Evolutionary conservation across 305 asterid species (phyloP).

Genomic region (Solanum hybrid): DNA sequence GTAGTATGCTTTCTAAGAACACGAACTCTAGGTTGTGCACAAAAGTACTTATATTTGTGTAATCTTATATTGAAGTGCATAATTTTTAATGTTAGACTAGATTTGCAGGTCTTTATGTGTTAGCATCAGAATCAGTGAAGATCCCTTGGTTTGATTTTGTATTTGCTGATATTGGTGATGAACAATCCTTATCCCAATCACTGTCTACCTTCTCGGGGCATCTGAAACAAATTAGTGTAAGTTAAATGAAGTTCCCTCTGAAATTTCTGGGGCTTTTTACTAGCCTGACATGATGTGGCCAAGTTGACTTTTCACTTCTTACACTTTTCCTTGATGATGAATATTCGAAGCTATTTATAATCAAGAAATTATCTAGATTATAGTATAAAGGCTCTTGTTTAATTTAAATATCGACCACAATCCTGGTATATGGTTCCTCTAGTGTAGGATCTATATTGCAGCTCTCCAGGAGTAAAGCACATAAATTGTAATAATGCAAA

Average conservation of each 20-base stretch:
- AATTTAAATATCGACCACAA: background rate
- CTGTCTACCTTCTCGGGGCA: slow-evolving; percentile 98
- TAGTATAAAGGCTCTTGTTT: background rate
- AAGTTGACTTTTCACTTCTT: background rate
- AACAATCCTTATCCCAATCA: slow-evolving; percentile 93
- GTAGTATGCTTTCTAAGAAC: background rate
- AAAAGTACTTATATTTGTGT: background rate
- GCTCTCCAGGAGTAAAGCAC: background rate
- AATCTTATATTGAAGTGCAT: background rate
- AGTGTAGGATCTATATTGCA: background rate
- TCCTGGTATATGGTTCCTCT: slow-evolving; percentile 2
- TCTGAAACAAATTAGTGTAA: slow-evolving; percentile 93
- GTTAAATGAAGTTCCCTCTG: slow-evolving; percentile 22
- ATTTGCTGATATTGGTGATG: slow-evolving; percentile 98
- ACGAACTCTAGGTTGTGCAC: background rate
- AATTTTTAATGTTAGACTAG: background rate
- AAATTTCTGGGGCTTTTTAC: background rate
- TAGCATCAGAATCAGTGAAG: slow-evolving; percentile 89
- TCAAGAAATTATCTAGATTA: background rate
- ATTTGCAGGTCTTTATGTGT: slow-evolving; percentile 78
- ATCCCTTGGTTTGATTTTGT: slow-evolving; percentile 98
- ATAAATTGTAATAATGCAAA: background rate
- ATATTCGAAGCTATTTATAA: background rate
- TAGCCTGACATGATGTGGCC: background rate
- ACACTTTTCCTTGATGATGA: background rate